phyloP scores from a whole-genome alignment of 2,329 filamentous ascomycete species.

The Fusarium decemcellulare region DNA sequence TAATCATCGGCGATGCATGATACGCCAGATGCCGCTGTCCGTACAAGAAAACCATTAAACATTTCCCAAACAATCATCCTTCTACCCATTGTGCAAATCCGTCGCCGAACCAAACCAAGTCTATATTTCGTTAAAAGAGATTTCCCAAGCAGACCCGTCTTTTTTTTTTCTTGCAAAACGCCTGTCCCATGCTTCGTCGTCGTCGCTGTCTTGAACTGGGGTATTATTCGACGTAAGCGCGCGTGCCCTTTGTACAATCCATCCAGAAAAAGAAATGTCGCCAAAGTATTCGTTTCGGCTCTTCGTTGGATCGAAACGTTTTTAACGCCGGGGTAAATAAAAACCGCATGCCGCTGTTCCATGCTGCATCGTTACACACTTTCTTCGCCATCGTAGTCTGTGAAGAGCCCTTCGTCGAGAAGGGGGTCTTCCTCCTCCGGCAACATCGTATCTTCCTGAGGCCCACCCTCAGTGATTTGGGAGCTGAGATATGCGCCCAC shows the following conservation, averaged over 20 bases:
- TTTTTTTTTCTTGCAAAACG: constrained; percentile 40
- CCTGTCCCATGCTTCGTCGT: constrained; percentile 37
- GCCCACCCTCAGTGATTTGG: constrained; percentile 77
- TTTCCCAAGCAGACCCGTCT: constrained; percentile 35
- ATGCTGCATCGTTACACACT: constrained; percentile 44
- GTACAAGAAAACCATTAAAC: constrained; percentile 40
- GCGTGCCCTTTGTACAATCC: constrained; percentile 38
- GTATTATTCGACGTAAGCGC: constrained; percentile 38
- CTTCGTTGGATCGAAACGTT: constrained; percentile 36
- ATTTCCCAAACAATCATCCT: constrained; percentile 18
- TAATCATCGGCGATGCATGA: constrained; percentile 19
- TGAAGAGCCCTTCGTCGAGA: constrained; percentile 49
- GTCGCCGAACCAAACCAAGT: constrained; percentile 38
- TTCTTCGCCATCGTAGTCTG: constrained; percentile 52
- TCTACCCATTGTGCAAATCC: constrained; percentile 38
- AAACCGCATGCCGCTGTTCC: constrained; percentile 25
- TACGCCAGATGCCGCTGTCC: constrained; percentile 21
- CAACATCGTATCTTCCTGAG: constrained; percentile 57
- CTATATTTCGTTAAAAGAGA: constrained; percentile 40
- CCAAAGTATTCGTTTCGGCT: constrained; percentile 40
- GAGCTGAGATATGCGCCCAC: constrained; percentile 82
- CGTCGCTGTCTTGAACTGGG: constrained; percentile 39
- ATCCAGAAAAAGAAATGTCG: constrained; percentile 43
- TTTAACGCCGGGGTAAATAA: constrained; percentile 38
- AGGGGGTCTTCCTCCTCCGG: constrained; percentile 58